Percentiles rank a stretch among this genome's conserved stretches.
phyloP scores from a whole-genome alignment of 768 basidiomycete species.

The Lactarius evosmus region DNA sequence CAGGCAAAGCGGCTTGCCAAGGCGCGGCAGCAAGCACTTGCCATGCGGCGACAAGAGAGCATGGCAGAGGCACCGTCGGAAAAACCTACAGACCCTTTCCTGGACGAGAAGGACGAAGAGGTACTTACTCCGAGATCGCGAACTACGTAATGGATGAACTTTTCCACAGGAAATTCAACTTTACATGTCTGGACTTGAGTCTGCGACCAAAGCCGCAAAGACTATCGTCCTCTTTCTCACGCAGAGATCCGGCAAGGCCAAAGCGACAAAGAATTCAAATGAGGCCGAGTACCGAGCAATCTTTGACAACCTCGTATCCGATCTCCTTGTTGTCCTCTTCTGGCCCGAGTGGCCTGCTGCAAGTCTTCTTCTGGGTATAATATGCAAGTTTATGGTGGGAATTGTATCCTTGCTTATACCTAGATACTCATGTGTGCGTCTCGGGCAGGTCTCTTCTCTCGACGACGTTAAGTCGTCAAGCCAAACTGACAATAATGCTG shows the following conservation, averaged over 20 bases:
- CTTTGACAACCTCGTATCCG: conserved; percentile 86
- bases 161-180: conserved; percentile 57
- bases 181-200: conserved; percentile 70
- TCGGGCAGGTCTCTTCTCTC: conserved; percentile 67
- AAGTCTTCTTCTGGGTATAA: conserved; percentile 71
- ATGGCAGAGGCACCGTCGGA: conserved; percentile 38
- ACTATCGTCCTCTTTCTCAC: conserved; percentile 52
- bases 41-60: conserved; percentile 62
- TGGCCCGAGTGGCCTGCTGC: conserved; percentile 99
- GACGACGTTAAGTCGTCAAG: conserved; percentile 73
- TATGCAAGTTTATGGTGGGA: conserved; percentile 81
- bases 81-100: conserved; percentile 47
- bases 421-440: not conserved
- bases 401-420: not conserved
- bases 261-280: conserved; percentile 84
- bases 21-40: conserved; percentile 56
- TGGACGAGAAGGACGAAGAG: conserved; percentile 68
- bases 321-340: conserved; percentile 82
- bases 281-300: conserved; percentile 93
- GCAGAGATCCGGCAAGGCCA: conserved; percentile 75
- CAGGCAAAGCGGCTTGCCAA: conserved; percentile 61
- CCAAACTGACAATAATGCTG: conserved; percentile 72
- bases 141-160: not conserved
- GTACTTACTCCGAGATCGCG: conserved; percentile 36
- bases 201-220: conserved; percentile 80